These are phyloP conservation scores for Calcarisporium arbuscula DNA, from an alignment of 2,329 filamentous ascomycete genomes.

Conservation along the genomic window DNA sequence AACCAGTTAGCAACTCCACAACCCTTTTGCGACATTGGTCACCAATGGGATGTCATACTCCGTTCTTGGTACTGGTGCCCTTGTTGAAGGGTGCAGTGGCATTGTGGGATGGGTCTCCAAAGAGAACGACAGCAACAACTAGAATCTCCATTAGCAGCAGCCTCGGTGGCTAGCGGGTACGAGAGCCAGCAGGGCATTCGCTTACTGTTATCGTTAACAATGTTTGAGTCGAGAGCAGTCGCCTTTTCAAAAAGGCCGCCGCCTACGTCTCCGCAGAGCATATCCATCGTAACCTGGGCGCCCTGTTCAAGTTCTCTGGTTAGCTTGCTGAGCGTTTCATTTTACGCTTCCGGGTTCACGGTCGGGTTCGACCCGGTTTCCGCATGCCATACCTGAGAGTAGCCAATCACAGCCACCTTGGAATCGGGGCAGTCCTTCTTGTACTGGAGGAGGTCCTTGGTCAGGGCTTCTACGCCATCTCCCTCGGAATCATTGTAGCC, in stretches of 20 bases:
- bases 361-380: neutral
- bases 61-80: conserved; percentile 29
- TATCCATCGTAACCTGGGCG: conserved; percentile 30
- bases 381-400: conserved; percentile 28
- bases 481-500: conserved; percentile 28
- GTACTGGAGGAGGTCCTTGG: conserved; percentile 24
- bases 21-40: neutral
- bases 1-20: neutral
- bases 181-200: no score
- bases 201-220: conserved; percentile 29
- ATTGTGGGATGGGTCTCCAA: conserved; percentile 35
- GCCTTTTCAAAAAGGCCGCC: conserved; percentile 17
- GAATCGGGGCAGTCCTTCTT: conserved; percentile 27
- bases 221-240: conserved; percentile 16
- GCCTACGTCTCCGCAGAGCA: conserved; percentile 30
- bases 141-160: conserved; percentile 12
- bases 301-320: conserved; percentile 20
- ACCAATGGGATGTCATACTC: conserved; percentile 27
- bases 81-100: conserved; percentile 27
- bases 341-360: neutral
- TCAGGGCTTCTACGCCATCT: conserved; percentile 25
- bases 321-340: no score
- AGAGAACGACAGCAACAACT: conserved; percentile 35
- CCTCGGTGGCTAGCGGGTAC: no score
- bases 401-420: conserved; percentile 35